Evolutionary conservation across 805 yeast species (phyloP).

Genomic region (Kurtzmaniella cleridarum): DNA sequence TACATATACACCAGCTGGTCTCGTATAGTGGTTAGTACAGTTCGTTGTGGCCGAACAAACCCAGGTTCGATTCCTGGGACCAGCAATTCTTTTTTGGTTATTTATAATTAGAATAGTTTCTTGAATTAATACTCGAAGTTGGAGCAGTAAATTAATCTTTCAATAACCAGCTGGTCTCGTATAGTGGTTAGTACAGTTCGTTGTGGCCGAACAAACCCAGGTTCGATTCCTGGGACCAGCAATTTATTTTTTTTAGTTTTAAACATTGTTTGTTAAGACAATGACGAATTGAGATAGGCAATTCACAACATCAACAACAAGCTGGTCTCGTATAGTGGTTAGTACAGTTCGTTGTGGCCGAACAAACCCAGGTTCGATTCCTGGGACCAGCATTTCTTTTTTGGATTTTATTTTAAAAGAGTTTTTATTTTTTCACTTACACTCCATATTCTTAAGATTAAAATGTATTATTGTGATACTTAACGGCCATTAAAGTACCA

Average conservation of each 20-base stretch:
- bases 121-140: no score
- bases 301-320: no score
- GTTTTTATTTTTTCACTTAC: no score
- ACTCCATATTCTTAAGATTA: no score
- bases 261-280: no score
- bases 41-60: conserved; percentile 47
- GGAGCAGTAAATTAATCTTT: no score
- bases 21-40: conserved; percentile 47
- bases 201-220: conserved; percentile 48
- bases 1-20: no score
- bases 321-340: conserved; percentile 48
- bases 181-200: conserved; percentile 47
- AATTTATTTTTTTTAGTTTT: conserved; percentile 20
- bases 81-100: conserved; percentile 34
- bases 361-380: conserved; percentile 47
- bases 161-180: conserved; percentile 44
- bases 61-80: conserved; percentile 50
- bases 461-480: not conserved
- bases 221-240: conserved; percentile 52
- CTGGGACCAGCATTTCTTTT: conserved; percentile 42
- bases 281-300: no score
- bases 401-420: no score
- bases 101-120: no score
- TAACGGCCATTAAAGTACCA: no score
- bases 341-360: conserved; percentile 49